Percentiles rank a stretch among this genome's conserved stretches.
These are phyloP conservation scores for Mortierella sp. DNA, from an alignment of 371 early-diverging fungal genomes.

Conservation along the genomic window DNA sequence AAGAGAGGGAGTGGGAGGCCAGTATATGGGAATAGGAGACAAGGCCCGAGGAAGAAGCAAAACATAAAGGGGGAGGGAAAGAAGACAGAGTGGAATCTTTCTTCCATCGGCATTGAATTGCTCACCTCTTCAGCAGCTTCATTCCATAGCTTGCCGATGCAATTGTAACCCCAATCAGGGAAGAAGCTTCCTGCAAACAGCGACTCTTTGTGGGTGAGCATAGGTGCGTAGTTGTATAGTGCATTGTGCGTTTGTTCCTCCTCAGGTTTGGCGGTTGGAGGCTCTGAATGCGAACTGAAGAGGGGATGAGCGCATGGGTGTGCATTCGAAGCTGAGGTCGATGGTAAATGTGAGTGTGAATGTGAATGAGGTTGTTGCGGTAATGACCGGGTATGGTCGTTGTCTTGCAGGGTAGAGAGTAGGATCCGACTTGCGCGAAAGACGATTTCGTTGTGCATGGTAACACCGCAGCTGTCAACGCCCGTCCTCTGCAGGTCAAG, in stretches of 20 bases:
- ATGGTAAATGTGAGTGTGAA: background rate
- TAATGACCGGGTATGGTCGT: conserved; percentile 9
- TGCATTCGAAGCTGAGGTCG: background rate
- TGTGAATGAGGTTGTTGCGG: conserved; percentile 7
- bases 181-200: conserved; percentile 87
- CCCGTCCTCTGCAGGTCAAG: background rate
- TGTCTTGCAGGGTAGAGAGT: conserved; percentile 4
- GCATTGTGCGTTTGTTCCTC: background rate
- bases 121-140: conserved; percentile 35
- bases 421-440: conserved; percentile 63
- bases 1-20: background rate
- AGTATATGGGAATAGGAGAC: background rate
- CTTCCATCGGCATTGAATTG: too few relatives aligned
- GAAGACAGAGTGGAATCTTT: conserved; percentile 2
- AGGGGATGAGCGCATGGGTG: background rate
- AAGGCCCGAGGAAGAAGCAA: too few relatives aligned
- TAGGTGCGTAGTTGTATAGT: conserved; percentile 13
- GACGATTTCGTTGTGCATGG: conserved; percentile 66
- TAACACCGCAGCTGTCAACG: conserved; percentile 57
- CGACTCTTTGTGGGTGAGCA: conserved; percentile 61
- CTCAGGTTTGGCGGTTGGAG: conserved; percentile 6
- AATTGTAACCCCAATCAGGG: conserved; percentile 85
- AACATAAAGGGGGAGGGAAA: background rate
- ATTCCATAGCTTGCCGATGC: conserved; percentile 55
- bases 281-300: background rate